Evolutionary conservation across 2,329 filamentous ascomycete genomes (phyloP).

Genomic region (Pseudogymnoascus sp.): DNA sequence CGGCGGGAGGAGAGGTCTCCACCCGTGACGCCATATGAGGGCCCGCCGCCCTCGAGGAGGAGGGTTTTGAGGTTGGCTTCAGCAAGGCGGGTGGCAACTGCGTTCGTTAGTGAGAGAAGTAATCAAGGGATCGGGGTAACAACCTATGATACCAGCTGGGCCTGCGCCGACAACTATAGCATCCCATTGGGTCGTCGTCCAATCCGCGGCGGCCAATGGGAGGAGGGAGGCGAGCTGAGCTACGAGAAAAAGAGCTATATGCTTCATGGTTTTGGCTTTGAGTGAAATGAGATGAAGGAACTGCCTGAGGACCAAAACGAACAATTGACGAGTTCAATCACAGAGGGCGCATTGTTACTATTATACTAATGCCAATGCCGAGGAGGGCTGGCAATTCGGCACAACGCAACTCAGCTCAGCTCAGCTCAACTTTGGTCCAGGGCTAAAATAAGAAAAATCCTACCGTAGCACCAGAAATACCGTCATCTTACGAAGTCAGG

Average conservation of each 20-base stretch:
- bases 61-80: constrained; percentile 45
- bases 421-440: background rate
- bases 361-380: background rate
- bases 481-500: constrained; percentile 8
- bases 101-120: background rate
- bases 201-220: constrained; percentile 15
- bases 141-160: constrained; percentile 42
- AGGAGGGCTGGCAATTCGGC: background rate
- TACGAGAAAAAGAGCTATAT: background rate
- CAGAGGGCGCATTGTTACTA: background rate
- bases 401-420: background rate
- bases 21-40: constrained; percentile 42
- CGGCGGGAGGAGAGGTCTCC: constrained; percentile 33
- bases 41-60: constrained; percentile 44
- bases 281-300: background rate
- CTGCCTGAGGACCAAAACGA: background rate
- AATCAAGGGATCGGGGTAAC: background rate
- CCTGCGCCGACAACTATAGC: constrained; percentile 43
- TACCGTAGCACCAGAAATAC: background rate
- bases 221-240: constrained; percentile 2
- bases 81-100: constrained; percentile 42
- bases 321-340: constrained; percentile 2
- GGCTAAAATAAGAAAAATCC: background rate
- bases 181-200: constrained; percentile 26
- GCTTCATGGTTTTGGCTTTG: background rate